These are phyloP conservation scores for Suhomyces chickasaworum DNA, from an alignment of 1,139 yeast genomes.

Conservation along the genomic window DNA sequence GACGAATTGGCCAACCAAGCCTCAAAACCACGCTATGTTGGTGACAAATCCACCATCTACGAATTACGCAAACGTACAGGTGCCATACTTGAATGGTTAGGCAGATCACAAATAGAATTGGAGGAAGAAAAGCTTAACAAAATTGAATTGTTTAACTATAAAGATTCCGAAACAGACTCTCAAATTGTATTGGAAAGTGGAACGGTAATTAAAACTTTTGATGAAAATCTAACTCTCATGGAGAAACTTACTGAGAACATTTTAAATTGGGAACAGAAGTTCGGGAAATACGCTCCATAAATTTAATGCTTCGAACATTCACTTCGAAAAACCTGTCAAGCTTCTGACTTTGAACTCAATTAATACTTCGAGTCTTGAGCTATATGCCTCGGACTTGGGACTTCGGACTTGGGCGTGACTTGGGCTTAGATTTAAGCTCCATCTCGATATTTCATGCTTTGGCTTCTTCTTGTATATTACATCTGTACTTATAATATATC, in stretches of 20 bases:
- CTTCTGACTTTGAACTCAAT: too few relatives aligned
- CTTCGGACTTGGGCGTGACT: too few relatives aligned
- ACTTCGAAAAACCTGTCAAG: too few relatives aligned
- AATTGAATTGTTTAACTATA: constrained; percentile 44
- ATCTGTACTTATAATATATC: constrained; percentile 24
- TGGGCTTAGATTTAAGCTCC: too few relatives aligned
- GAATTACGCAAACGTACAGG: constrained; percentile 88
- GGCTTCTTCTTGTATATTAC: not conserved
- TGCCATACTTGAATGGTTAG: constrained; percentile 87
- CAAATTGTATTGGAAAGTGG: constrained; percentile 36
- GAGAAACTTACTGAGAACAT: constrained; percentile 70
- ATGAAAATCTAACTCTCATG: constrained; percentile 63
- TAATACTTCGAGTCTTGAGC: too few relatives aligned
- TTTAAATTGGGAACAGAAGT: constrained; percentile 75
- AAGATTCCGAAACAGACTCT: constrained; percentile 13
- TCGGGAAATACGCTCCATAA: constrained; percentile 55
- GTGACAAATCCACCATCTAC: constrained; percentile 66
- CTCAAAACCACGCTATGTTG: constrained; percentile 81
- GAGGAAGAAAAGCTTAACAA: constrained; percentile 67
- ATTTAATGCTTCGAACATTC: not conserved
- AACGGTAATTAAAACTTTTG: constrained; percentile 45
- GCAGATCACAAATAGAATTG: constrained; percentile 79
- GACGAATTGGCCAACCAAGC: constrained; percentile 59
- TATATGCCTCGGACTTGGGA: too few relatives aligned
- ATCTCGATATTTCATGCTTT: not conserved